These are phyloP conservation scores for Phoma sp. DNA, from an alignment of 2,329 filamentous ascomycete species.

Conservation along the genomic window DNA sequence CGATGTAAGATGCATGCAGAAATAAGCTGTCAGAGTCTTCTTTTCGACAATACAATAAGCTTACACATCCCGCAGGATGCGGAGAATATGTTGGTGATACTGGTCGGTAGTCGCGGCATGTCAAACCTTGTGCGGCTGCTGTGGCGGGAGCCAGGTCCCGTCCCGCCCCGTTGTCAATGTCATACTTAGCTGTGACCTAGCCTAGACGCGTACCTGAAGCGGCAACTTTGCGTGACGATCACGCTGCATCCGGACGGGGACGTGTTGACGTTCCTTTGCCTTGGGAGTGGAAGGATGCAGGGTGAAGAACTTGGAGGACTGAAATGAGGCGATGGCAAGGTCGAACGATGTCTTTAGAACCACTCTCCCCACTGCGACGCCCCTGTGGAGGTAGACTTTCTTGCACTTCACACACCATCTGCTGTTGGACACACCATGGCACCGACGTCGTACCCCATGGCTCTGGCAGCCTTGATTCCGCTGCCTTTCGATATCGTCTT, in stretches of 20 bases:
- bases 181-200: conserved; percentile 9
- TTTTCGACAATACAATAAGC: neutral
- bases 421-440: conserved; percentile 4
- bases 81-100: neutral
- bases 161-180: conserved; percentile 14
- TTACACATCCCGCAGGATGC: neutral
- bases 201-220: neutral
- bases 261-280: conserved; percentile 10
- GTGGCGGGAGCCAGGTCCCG: neutral
- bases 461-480: conserved; percentile 15
- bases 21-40: neutral
- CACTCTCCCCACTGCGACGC: neutral
- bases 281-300: conserved; percentile 11
- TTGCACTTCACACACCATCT: neutral
- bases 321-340: conserved; percentile 8
- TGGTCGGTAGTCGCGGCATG: neutral
- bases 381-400: neutral
- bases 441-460: conserved; percentile 21
- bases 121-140: neutral
- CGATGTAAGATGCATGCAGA: too few relatives aligned
- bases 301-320: conserved; percentile 2
- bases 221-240: conserved; percentile 4
- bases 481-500: conserved; percentile 18
- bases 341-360: neutral
- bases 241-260: neutral